Percentiles rank a stretch among this genome's conserved stretches.
phyloP scores from a whole-genome alignment of 2,329 filamentous ascomycete species.

The Fusarium armeniacum region DNA sequence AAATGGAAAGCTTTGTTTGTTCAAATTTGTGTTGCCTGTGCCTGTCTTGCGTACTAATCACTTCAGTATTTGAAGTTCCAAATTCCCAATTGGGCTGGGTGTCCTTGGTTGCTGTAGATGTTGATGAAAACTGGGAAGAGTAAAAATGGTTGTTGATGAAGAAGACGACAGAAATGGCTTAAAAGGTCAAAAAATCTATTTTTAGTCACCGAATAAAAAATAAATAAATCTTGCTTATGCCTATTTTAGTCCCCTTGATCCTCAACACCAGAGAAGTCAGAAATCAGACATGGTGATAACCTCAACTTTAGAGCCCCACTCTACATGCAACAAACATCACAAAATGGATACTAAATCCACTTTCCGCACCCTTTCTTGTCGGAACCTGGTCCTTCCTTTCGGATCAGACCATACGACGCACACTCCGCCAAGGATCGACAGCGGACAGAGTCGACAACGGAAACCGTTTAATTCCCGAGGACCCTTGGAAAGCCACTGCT shows the following conservation, averaged over 20 bases:
- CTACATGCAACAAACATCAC: background rate
- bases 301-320: constrained; percentile 12
- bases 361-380: constrained; percentile 9
- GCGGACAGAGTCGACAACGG: background rate
- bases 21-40: rapidly evolving
- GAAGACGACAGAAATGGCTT: rapidly evolving
- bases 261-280: constrained; percentile 1
- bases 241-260: rapidly evolving
- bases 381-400: background rate
- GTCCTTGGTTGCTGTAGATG: too few species aligned
- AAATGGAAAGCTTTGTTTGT: background rate
- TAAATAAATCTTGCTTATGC: too few species aligned
- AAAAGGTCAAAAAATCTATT: too few species aligned
- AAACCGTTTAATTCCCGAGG: background rate
- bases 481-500: constrained; percentile 9
- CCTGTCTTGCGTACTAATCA: background rate
- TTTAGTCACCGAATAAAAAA: too few species aligned
- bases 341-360: background rate
- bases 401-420: constrained; percentile 12
- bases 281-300: constrained; percentile 7
- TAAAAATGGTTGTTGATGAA: too few species aligned
- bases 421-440: constrained; percentile 13
- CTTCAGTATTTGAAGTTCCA: background rate
- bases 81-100: background rate
- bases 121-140: too few species aligned